Evolutionary conservation across 169 alveolate genomes (phyloP).

Genomic region (Toxoplasma gondii): DNA sequence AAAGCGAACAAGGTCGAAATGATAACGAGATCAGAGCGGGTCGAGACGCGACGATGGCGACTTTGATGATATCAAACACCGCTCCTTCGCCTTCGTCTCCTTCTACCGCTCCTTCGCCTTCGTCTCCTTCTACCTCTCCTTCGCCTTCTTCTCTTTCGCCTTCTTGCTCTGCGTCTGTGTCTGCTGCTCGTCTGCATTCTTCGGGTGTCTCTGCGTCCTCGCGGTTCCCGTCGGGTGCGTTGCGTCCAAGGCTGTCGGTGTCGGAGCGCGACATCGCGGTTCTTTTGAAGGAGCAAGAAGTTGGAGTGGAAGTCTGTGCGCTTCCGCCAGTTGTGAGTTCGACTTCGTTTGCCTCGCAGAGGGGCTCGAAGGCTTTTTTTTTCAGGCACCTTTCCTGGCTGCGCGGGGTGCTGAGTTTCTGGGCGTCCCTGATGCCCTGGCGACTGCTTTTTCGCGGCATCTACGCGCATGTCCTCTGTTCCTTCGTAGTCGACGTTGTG

Average conservation of each 20-base stretch:
- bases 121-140: neutral
- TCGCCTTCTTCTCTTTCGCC: neutral
- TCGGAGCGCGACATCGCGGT: neutral
- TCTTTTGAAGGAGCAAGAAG: neutral
- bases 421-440: slow-evolving; percentile 4
- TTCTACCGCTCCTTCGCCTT: neutral
- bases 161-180: neutral
- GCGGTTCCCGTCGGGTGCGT: neutral
- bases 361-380: neutral
- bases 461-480: neutral
- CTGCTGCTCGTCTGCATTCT: neutral
- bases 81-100: neutral
- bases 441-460: neutral
- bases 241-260: neutral
- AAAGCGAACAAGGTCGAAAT: too few relatives aligned
- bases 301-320: neutral
- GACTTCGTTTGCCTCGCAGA: neutral
- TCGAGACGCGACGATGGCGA: neutral
- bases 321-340: neutral
- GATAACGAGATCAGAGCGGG: too few relatives aligned
- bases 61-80: neutral
- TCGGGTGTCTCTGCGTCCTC: neutral
- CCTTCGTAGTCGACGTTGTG: neutral
- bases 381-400: neutral
- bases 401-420: neutral